Base-by-base conservation (phyloP, 129 eudicot genomes). In the Sambucus nigra region DNA sequence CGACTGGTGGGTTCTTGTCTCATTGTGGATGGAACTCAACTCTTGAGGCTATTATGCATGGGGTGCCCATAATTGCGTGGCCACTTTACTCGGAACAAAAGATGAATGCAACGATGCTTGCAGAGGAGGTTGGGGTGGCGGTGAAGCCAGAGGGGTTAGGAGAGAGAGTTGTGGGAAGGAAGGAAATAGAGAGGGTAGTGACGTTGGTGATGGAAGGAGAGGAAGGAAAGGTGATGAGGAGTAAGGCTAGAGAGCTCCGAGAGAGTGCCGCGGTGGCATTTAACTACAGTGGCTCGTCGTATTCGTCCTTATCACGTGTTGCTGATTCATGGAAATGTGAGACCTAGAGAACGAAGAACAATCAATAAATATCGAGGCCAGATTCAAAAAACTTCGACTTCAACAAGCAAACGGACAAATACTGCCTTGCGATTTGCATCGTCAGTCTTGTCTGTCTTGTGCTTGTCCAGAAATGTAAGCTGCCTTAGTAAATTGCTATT, bases 11-110 rank as follows among this genome's bases (percentile, higher is more conserved):
- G 0, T 82, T 77, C 25, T 28, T 82, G 75, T 74, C 86, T 0
- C 82, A 77, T 51, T 74, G 86, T 3, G 92, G 91, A 28, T 82
- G 92, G 92, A 82, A 82, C 59, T 81, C 84, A 19, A 51, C 69
- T 1, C 2, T 77, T 39, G 84, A 81, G 51, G 68, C 82, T 16
- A 15, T 83, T n/a, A 58, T 23, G 17, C 23, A 65, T 17, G 93
- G 93, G 2, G 86, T 83, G 65, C 93, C 86, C 5, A 72, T 83
- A 47, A 68, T 79, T 15, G 83, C 71, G 12, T 75, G 82, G 83
- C 93, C 86, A 19, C 19, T 78, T 28, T 83, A 75, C 23, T 78
- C 86, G 3, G 93, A 83, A 65, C 93, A 83, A 45, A 66, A 70
- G 66, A 65, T 72, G 78, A 83, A 78, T 41, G 93, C 86, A 2